Evolutionary conservation across 1,284 basidiomycete species (phyloP).

Genomic region (Cryptococcus jaspeensis): DNA sequence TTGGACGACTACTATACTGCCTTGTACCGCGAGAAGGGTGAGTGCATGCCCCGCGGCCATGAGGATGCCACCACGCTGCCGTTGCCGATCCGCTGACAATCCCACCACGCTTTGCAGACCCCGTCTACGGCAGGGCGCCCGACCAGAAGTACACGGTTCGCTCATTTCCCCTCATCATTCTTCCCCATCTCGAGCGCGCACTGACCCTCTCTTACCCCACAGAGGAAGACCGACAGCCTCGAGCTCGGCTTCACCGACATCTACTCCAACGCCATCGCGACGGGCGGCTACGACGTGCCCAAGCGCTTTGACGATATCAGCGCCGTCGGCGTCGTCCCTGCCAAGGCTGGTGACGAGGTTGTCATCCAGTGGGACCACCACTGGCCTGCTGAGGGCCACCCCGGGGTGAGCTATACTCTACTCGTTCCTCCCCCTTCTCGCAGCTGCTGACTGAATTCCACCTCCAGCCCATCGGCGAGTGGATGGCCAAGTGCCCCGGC

Average conservation of each 20-base stretch:
- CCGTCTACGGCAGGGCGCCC: not conserved
- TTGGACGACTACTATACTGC: constrained; percentile 1
- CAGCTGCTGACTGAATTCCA: not conserved
- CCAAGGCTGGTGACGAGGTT: constrained; percentile 4
- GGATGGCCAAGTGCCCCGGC: constrained; percentile 2
- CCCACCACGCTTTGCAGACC: not conserved
- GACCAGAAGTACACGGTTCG: not conserved
- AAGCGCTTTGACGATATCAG: not conserved
- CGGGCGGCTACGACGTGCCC: constrained; percentile 1
- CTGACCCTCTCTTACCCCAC: too few relatives aligned
- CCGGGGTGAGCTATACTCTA: not conserved
- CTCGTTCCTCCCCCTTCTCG: too few relatives aligned
- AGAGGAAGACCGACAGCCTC: constrained; percentile 1
- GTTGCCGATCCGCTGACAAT: too few relatives aligned
- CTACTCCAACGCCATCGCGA: not conserved
- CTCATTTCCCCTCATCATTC: too few relatives aligned
- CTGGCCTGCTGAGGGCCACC: constrained; percentile 2
- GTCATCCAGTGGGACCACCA: not conserved
- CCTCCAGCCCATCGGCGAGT: not conserved
- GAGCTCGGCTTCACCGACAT: constrained; percentile 2
- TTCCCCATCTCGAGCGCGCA: too few relatives aligned
- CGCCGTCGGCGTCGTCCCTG: not conserved
- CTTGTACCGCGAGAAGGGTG: not conserved
- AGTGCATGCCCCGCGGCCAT: too few relatives aligned
- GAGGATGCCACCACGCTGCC: too few relatives aligned